These are phyloP conservation scores for Sclerotinia glacialis DNA, from an alignment of 2,329 filamentous ascomycete species.

Conservation along the genomic window DNA sequence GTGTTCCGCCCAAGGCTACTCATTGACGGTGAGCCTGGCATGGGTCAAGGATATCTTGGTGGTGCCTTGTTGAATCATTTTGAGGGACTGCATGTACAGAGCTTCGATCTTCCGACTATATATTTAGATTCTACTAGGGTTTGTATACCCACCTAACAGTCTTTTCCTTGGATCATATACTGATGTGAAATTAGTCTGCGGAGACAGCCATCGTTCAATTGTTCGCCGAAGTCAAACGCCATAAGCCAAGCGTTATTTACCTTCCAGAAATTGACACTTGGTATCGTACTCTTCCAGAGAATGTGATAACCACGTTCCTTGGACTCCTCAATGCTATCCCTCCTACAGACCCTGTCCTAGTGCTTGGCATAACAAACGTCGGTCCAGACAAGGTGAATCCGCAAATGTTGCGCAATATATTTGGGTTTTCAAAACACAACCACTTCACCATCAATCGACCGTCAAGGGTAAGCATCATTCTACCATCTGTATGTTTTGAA, in stretches of 20 bases:
- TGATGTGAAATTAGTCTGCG: conserved; percentile 32
- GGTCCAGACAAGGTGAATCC: conserved; percentile 59
- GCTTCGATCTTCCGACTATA: conserved; percentile 85
- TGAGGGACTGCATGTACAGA: conserved; percentile 91
- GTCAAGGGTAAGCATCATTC: conserved; percentile 49
- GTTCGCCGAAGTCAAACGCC: conserved; percentile 87
- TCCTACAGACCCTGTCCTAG: conserved; percentile 84
- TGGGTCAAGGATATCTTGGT: conserved; percentile 90
- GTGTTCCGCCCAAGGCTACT: conserved; percentile 86
- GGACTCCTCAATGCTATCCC: conserved; percentile 77
- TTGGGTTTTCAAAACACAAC: conserved; percentile 81
- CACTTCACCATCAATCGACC: conserved; percentile 68
- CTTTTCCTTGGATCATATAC: conserved; percentile 1
- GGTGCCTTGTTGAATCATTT: conserved; percentile 85
- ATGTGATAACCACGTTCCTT: conserved; percentile 76
- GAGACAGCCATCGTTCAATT: conserved; percentile 88
- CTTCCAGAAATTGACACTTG: conserved; percentile 87
- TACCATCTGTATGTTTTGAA: conserved; percentile 7
- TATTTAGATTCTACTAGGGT: conserved; percentile 77
- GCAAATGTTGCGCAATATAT: conserved; percentile 71
- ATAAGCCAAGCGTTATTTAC: conserved; percentile 95
- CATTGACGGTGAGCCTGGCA: conserved; percentile 76
- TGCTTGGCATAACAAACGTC: conserved; percentile 80
- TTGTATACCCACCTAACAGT: conserved; percentile 39
- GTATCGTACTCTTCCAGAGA: conserved; percentile 61